Evolutionary conservation across 495 filamentous ascomycete species (phyloP), one percentile per base, ranked within the genome.

Genomic region (Pyrenula massariospora): DNA sequence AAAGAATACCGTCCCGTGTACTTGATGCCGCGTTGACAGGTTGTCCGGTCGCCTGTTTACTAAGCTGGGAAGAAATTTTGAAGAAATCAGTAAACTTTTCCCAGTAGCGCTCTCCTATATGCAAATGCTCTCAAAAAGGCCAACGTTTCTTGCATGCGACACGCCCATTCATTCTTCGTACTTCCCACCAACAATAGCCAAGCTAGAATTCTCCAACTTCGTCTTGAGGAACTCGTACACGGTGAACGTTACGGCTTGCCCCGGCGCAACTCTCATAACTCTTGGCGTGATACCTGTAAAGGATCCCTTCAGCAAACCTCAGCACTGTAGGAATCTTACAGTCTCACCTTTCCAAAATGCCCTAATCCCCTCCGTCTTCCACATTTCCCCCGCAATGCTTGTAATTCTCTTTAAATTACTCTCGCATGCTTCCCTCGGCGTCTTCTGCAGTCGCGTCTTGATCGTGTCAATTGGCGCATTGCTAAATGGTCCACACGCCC

Each of bases 391-490:
- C 48, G 86, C 81, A 61, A 99, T 97, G 23, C 70, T 65, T 55
- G 78, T 74, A 56, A 99, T 95, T 54, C 93, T 77, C 57, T 77
- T 76, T 51, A 92, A 63, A 23, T 91, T 91, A 1, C 81, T 85
- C 62, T 91, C 84, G 12, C 93, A 94, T 21, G 82, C 77, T 72
- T 86, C 80, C 1, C 84, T 89, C 10, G 88, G 89, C 57, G 82
- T 94, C 71, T 88, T 92, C 73, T 99, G 93, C 65, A 99, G 73
- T 11, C 93, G 75, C 23, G 93, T 99, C 82, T 99, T 98, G 74
- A 99, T 97, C 48, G 93, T 99, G 68, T 99, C 93, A 67, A 99
- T 97, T 19, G 93, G 93, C 3, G 93, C 93, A 68, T 99, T 99
- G 58, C 85, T 89, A 60, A 99, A 77, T 49, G 93, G 93, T 0